phyloP scores from a whole-genome alignment of 2,329 filamentous ascomycete genomes.

The Bimuria novae-zelandiae region DNA sequence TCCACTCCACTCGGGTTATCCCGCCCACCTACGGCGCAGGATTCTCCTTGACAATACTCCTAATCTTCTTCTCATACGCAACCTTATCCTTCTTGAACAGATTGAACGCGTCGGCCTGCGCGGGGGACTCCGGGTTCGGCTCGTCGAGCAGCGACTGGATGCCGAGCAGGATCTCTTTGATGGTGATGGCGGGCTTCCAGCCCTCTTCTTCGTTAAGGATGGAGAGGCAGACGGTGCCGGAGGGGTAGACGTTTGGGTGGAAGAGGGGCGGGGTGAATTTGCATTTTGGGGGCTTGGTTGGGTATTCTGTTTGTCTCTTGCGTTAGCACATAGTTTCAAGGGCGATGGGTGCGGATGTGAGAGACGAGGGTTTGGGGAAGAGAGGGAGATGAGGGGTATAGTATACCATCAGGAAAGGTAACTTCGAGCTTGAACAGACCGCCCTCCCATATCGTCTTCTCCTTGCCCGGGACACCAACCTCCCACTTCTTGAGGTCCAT shows the following conservation, averaged over 20 bases:
- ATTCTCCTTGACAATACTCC: conserved; percentile 86
- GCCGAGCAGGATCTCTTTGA: conserved; percentile 95
- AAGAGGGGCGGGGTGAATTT: conserved; percentile 96
- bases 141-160: conserved; percentile 96
- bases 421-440: conserved; percentile 94
- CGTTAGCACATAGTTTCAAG: conserved; percentile 8
- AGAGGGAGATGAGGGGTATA: conserved; percentile 11
- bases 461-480: conserved; percentile 92
- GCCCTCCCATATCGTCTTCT: conserved; percentile 98
- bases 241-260: conserved; percentile 98
- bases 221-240: conserved; percentile 93
- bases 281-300: conserved; percentile 98
- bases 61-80: conserved; percentile 88
- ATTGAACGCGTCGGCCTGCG: conserved; percentile 96
- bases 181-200: conserved; percentile 97
- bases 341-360: not conserved
- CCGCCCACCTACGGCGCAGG: conserved; percentile 64
- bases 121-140: conserved; percentile 94
- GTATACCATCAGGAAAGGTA: conserved; percentile 85
- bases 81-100: conserved; percentile 87
- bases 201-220: conserved; percentile 98
- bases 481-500: conserved; percentile 96
- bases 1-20: not conserved
- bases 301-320: conserved; percentile 72
- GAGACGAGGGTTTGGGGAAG: conserved; percentile 35